Percentiles rank a stretch among this genome's conserved stretches.
Evolutionary conservation across 306 rosid genomes (phyloP).

Genomic region (Bauhinia variegata): DNA sequence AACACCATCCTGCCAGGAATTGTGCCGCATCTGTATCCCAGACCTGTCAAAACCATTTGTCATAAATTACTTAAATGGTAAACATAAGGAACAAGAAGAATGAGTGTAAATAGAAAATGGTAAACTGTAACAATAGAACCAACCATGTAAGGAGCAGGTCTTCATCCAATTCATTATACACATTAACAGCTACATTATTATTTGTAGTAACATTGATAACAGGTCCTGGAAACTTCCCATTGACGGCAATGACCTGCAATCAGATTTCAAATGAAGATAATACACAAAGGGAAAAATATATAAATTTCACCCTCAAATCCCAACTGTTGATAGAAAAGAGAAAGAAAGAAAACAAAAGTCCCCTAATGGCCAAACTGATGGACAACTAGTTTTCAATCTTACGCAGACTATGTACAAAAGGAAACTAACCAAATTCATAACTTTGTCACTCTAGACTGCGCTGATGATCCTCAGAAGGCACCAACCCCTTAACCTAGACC

Average conservation of each 20-base stretch:
- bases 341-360: background rate
- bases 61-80: slow-evolving; percentile 17
- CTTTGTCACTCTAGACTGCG: background rate
- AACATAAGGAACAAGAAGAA: background rate
- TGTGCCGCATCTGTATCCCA: no score
- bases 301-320: background rate
- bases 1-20: no score
- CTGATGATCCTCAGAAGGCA: slow-evolving; percentile 22
- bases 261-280: slow-evolving; percentile 10
- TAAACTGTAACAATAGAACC: background rate
- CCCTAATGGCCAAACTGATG: background rate
- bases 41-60: slow-evolving; percentile 57
- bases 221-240: slow-evolving; percentile 81
- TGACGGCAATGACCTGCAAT: slow-evolving; percentile 76
- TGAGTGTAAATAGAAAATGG: background rate
- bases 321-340: background rate
- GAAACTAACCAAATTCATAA: slow-evolving; percentile 2
- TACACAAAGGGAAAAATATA: background rate
- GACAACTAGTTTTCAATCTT: slow-evolving; percentile 9
- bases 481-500: background rate
- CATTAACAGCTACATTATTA: slow-evolving; percentile 67
- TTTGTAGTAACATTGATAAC: slow-evolving; percentile 73
- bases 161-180: slow-evolving; percentile 73
- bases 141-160: slow-evolving; percentile 80
- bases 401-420: background rate